phyloP scores from a whole-genome alignment of 352 stramenopile genomes.

The Phytophthora fragariaefolia region DNA sequence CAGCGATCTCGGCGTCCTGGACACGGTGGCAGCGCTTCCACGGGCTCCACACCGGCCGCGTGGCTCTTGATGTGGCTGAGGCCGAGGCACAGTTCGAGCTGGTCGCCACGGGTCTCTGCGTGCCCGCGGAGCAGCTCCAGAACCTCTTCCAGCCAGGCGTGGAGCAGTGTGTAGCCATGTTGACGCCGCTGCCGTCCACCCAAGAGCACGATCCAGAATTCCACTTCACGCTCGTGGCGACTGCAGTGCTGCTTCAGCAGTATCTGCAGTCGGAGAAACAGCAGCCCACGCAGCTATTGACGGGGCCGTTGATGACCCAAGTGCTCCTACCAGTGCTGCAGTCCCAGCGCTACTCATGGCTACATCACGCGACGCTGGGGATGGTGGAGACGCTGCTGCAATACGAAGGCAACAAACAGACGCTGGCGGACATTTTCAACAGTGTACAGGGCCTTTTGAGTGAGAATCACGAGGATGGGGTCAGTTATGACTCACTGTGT shows the following conservation, averaged over 20 bases:
- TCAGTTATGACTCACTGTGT: constrained; percentile 60
- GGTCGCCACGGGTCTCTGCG: constrained; percentile 46
- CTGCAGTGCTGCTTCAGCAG: constrained; percentile 34
- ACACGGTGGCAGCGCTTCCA: constrained; percentile 35
- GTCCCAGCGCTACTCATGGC: constrained; percentile 20
- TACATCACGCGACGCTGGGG: constrained; percentile 39
- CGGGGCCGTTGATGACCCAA: constrained; percentile 10
- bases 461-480: constrained; percentile 5
- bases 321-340: constrained; percentile 48
- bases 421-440: constrained; percentile 9
- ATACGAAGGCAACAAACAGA: background rate
- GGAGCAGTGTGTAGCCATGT: constrained; percentile 30
- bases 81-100: constrained; percentile 63
- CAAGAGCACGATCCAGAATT: constrained; percentile 36
- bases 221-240: constrained; percentile 55
- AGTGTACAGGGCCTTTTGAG: constrained; percentile 17
- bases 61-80: constrained; percentile 16
- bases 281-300: constrained; percentile 8
- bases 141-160: constrained; percentile 37
- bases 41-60: background rate
- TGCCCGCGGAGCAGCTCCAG: constrained; percentile 33
- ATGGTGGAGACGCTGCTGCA: constrained; percentile 41
- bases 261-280: constrained; percentile 25
- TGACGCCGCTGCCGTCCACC: constrained; percentile 44
- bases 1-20: constrained; percentile 23